phyloP scores from a whole-genome alignment of 179 eudicot species.

The Patellifolia procumbens region DNA sequence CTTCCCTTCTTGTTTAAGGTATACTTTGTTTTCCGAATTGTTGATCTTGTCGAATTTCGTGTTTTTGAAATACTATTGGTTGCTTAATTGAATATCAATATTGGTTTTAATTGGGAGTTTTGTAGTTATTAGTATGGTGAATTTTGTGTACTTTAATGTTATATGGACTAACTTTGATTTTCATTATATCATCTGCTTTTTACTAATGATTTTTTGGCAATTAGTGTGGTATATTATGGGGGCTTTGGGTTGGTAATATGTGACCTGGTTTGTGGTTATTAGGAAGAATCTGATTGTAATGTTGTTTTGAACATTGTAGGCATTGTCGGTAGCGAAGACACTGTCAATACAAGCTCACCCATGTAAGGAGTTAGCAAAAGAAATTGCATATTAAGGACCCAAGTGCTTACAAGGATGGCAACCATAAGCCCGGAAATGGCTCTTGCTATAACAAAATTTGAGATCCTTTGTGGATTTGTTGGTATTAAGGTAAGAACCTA shows the following conservation, averaged over 20 bases:
- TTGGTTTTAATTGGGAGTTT: not conserved
- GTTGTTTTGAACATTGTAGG: slow-evolving; percentile 42
- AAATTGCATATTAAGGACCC: slow-evolving; percentile 64
- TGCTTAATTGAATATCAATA: not conserved
- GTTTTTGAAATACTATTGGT: not conserved
- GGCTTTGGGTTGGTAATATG: not conserved
- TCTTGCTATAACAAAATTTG: slow-evolving; percentile 82
- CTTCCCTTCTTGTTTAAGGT: slow-evolving; percentile 96
- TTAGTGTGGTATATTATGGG: not conserved
- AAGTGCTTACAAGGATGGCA: slow-evolving; percentile 65
- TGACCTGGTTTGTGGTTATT: not conserved
- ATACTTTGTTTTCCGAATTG: not conserved
- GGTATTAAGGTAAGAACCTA: slow-evolving; percentile 53
- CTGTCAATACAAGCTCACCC: slow-evolving; percentile 98
- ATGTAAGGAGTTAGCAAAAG: slow-evolving; percentile 68
- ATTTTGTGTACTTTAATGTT: not conserved
- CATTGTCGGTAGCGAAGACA: slow-evolving; percentile 79
- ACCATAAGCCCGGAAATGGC: slow-evolving; percentile 99
- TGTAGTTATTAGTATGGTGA: not conserved
- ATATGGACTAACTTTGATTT: not conserved
- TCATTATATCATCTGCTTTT: not conserved
- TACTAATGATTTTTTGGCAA: not conserved
- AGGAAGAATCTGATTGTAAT: slow-evolving; percentile 1
- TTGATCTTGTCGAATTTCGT: slow-evolving; percentile 14
- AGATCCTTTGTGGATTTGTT: slow-evolving; percentile 86